Evolutionary conservation across 2,329 filamentous ascomycete genomes (phyloP).

Genomic region (Cladophialophora exuberans): DNA sequence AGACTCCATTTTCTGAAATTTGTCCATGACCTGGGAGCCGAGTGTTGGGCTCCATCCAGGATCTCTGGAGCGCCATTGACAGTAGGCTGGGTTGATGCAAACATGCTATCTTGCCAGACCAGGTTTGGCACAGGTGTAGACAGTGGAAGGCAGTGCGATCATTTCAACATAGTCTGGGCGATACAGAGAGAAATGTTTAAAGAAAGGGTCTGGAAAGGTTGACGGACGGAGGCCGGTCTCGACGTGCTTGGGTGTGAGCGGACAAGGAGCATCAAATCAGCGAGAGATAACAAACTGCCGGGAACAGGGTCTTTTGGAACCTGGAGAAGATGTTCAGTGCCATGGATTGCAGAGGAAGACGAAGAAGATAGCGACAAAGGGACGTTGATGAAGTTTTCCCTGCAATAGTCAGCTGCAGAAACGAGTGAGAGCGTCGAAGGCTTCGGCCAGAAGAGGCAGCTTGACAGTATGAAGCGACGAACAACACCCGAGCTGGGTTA

Average conservation of each 20-base stretch:
- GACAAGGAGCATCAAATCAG: neutral
- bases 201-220: too few species aligned
- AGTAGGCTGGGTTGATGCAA: neutral
- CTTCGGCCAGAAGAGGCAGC: neutral
- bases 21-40: conserved; percentile 11
- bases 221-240: conserved; percentile 1
- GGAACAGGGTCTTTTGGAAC: too few species aligned
- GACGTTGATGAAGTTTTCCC: neutral
- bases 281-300: neutral
- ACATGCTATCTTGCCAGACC: conserved; percentile 12
- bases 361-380: neutral
- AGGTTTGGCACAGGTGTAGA: neutral
- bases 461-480: neutral
- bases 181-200: too few species aligned
- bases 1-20: conserved; percentile 8
- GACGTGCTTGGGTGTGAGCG: neutral
- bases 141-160: neutral
- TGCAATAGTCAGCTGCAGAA: neutral
- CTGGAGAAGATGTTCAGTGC: neutral
- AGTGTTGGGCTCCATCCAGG: conserved; percentile 9
- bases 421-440: neutral
- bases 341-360: too few species aligned
- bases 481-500: neutral
- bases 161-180: neutral
- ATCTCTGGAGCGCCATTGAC: conserved; percentile 7